Base-by-base conservation (phyloP, 163 green algal genomes). In the Chlamydomonas reinhardtii region DNA sequence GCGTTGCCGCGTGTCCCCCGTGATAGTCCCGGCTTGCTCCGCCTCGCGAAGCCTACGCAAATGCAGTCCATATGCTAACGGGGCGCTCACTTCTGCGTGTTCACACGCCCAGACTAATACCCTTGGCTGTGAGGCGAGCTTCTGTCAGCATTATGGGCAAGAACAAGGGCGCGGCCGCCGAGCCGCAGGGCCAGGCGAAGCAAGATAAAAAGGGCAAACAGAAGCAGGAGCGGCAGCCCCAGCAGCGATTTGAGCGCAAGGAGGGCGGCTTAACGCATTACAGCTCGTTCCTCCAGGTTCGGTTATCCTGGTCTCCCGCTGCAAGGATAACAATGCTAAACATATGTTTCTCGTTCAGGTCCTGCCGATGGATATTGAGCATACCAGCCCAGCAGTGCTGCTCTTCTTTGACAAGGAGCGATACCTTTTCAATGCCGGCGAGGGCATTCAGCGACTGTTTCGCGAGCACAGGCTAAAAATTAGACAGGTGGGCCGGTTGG, bases 341-440 rank as follows among this genome's bases (percentile, higher is more conserved):
- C 8, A 12, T 19, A 17, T 19, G 2, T 14, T 56, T 56, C 2
- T n/a, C 34, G 32, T 31, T 76, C 62, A 92, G 89, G 86, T 92
- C 4, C 69, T 92, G 29, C 62, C 82, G 0, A 88, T 90, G 25
- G 95, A 98, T 66, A 93, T 94, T 29, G 91, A 92, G 77, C 89
- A 93, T 72, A 90, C 88, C 25, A 90, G 89, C 64, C 95, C 96
- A 17, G 96, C 93, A 15, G 91, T 96, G 20, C 90, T 98, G 43
- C 93, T 98, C 8, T 95, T 97, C 76, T 96, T 98, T 66, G 94
- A 98, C 90, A 93, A 93, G 39, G 90, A 95, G 73, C 92, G 95
- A 31, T 98, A 97, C 81, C 78, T 99, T 32, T 99, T 99, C 94
- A 99, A 99, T 88, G 95, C 94, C 32, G 97, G 97, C 0, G 97